Evolutionary conservation across 805 yeast genomes (phyloP).

Genomic region (Candida insectorum): DNA sequence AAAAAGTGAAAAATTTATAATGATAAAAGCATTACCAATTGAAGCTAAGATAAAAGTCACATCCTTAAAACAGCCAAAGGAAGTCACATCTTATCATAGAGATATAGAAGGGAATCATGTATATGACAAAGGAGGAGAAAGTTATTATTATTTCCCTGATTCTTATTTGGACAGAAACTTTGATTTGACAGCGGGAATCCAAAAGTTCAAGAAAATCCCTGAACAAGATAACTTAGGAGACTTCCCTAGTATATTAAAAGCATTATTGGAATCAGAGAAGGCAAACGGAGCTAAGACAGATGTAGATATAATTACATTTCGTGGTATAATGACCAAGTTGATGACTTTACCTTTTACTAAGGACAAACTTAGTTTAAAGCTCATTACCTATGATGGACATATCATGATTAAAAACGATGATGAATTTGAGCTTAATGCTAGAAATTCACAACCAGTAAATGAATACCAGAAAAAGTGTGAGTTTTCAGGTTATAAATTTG

Average conservation of each 20-base stretch:
- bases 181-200: constrained; percentile 65
- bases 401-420: constrained; percentile 56
- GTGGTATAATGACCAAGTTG: constrained; percentile 79
- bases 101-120: constrained; percentile 46
- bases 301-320: constrained; percentile 73
- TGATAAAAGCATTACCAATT: constrained; percentile 35
- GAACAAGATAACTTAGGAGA: constrained; percentile 52
- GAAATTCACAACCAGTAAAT: constrained; percentile 19
- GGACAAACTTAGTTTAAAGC: constrained; percentile 57
- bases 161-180: constrained; percentile 52
- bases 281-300: constrained; percentile 38
- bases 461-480: constrained; percentile 38
- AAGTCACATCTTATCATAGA: constrained; percentile 65
- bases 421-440: constrained; percentile 32
- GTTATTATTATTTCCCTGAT: constrained; percentile 83
- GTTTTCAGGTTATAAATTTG: constrained; percentile 83
- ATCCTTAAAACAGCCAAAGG: constrained; percentile 82
- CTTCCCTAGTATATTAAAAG: constrained; percentile 54
- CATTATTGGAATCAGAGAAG: constrained; percentile 57
- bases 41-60: constrained; percentile 57
- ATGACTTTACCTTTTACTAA: constrained; percentile 63
- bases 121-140: constrained; percentile 41
- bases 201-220: constrained; percentile 54
- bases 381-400: constrained; percentile 73
- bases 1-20: background rate